Conservation (phyloP, 2,329 filamentous ascomycete genomes). For the Claviceps sorghi region DNA sequence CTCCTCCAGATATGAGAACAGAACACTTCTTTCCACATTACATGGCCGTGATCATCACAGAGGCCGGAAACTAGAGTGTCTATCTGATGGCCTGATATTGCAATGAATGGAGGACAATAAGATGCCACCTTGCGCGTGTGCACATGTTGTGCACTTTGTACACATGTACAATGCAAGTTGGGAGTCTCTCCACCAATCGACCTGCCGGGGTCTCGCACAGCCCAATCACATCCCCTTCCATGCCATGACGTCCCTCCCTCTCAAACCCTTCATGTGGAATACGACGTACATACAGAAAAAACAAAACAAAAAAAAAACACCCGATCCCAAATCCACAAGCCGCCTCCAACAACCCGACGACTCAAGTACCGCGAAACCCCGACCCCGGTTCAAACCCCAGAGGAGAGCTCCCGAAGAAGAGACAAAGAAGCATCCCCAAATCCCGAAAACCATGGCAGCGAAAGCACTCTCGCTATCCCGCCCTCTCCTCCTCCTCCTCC, state of each 20-base stretch:
- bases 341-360: not conserved
- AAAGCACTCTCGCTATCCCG: constrained; percentile 10
- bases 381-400: not conserved
- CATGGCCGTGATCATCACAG: too few species aligned
- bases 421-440: not conserved
- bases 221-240: not conserved
- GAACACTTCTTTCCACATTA: too few species aligned
- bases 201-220: not conserved
- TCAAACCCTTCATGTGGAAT: not conserved
- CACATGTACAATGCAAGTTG: not conserved
- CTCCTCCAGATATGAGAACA: too few species aligned
- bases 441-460: constrained; percentile 15
- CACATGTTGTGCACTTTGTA: not conserved
- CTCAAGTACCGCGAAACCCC: not conserved
- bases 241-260: not conserved
- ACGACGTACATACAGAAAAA: not conserved
- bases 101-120: not conserved
- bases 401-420: not conserved
- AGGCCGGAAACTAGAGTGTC: too few species aligned
- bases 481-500: constrained; percentile 7
- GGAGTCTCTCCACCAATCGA: not conserved
- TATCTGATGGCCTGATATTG: too few species aligned
- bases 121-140: too few species aligned
- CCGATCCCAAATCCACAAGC: too few species aligned
- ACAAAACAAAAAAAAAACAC: not conserved